Evolutionary conservation across 164 flowering plant genomes (phyloP), one percentile per base, ranked within the genome.

Genomic region (Brasenia schreberi): DNA sequence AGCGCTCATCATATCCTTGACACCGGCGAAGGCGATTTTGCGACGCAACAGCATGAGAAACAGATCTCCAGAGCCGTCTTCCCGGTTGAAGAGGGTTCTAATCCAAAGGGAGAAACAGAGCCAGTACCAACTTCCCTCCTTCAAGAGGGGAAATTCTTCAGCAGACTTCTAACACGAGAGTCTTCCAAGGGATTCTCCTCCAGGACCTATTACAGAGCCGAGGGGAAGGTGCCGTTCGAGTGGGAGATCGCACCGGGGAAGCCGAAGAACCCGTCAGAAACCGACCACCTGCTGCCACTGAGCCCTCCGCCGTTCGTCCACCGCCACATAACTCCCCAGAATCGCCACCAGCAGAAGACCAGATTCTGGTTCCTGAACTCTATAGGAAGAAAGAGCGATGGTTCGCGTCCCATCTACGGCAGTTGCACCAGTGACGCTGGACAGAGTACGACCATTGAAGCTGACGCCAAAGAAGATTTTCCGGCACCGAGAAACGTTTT

Each of bases 201-300:
- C 19, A 42, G 72, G 5, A 5, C 59, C 17, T 70, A 45, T 59
- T 62, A 42, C 18, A 33, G 69, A n/a, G 71, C 7, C 6, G 42
- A 23, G 0, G 71, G 61, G 18, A 39, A n/a, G 43, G 67, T 69
- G 1, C 71, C 71, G 27, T 69, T 69, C 64, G 53, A 69, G 18
- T 69, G 71, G 71, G 71, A 69, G 23, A 18, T 43, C 7, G 67
- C 42, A 16, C 71, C 71, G 1, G 71, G 71, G 12, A 27, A 56
- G 58, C 71, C 71, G 42, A 69, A 69, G 42, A 60, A 33, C 27
- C 9, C 7, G 33, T 49, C 56, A 4, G 12, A 49, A 49, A 18
- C 19, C 33, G 18, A 0, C 27, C 12, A 18, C 17, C 67, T 69
- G 18, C 67, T 63, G n/a, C 71, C 67, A 0, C 53, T 69, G 14